Base-by-base conservation (phyloP, 495 filamentous ascomycete species). In the Penicillium bialowiezense region DNA sequence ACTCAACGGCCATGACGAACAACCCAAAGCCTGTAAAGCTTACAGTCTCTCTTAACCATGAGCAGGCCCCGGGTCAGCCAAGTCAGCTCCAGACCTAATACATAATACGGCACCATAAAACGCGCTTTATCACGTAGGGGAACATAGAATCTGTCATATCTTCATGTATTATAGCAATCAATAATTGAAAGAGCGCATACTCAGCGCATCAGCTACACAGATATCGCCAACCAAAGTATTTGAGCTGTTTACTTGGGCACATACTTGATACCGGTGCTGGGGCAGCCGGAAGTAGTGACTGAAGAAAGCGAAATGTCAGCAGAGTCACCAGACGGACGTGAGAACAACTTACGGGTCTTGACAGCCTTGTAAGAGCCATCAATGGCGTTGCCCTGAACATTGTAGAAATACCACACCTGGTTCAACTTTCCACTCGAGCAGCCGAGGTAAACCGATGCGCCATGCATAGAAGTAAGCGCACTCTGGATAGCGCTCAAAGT, bases 401-500 rank as follows among this genome's bases (percentile, higher is more conserved):
- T 85, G 71, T 85, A 92, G 54, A 81, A 81, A 62, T 92, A 92
- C 80, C 83, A 90, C 20, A 81, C 79, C 69, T 90, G 72, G 62
- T 87, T 81, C 28, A 93, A 68, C 20, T 72, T 64, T 31, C 71
- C 68, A 37, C 64, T 69, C 1, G 67, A 64, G 67, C 89, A 93
- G 45, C 79, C 75, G 14, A 93, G 62, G 40, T 83, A 81, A 1
- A 86, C 85, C 21, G 71, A 56, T 19, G 76, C 68, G 19, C 84
- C 86, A 49, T 82, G 84, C 53, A 80, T 73, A 8, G 55, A 52
- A 31, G 73, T 69, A 23, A 91, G 76, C 12, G 85, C 85, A 18
- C 56, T 55, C 56, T 85, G 71, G 52, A 91, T 83, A 14, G 80
- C 74, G n/a, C 62, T 70, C 1, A 74, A 58, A 2, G 73, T 76